Percentiles rank a stretch among this genome's conserved stretches.
Evolutionary conservation across 371 early-diverging fungal species (phyloP).

Genomic region (Apophysomyces ossiformis): DNA sequence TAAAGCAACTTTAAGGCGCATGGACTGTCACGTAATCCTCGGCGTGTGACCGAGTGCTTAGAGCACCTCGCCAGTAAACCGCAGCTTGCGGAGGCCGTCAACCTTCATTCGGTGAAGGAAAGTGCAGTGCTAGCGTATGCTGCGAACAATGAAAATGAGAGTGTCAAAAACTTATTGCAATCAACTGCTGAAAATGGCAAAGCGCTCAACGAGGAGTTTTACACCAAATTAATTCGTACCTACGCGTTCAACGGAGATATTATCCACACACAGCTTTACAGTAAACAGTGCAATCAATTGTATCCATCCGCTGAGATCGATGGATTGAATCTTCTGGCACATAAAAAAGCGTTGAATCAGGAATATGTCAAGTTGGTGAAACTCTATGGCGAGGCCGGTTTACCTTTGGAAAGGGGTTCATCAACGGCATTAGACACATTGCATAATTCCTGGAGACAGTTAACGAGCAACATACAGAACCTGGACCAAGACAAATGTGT

Average conservation of each 20-base stretch:
- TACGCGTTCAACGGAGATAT: conserved; percentile 36
- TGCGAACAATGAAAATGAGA: conserved; percentile 13
- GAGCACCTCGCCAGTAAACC: not conserved
- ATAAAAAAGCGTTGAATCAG: conserved; percentile 24
- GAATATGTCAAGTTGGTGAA: conserved; percentile 9
- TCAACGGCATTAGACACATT: conserved; percentile 19
- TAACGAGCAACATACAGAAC: conserved; percentile 22
- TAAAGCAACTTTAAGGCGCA: conserved; percentile 21
- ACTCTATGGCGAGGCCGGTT: conserved; percentile 19
- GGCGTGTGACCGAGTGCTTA: conserved; percentile 6
- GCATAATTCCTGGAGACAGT: conserved; percentile 29
- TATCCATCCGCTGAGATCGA: conserved; percentile 19
- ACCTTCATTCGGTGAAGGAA: not conserved
- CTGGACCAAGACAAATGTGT: conserved; percentile 36
- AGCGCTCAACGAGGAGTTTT: conserved; percentile 1
- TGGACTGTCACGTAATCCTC: conserved; percentile 31
- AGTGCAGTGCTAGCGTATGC: conserved; percentile 30
- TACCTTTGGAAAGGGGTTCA: conserved; percentile 18
- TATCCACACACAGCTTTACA: conserved; percentile 17
- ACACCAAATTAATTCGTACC: conserved; percentile 27
- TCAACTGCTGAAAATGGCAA: conserved; percentile 15
- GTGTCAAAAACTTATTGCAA: conserved; percentile 23
- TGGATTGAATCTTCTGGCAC: conserved; percentile 32
- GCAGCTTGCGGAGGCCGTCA: not conserved
- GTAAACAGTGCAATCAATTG: conserved; percentile 15